Conservation (phyloP, 306 rosid genomes). For the Cicer yamashitae region DNA sequence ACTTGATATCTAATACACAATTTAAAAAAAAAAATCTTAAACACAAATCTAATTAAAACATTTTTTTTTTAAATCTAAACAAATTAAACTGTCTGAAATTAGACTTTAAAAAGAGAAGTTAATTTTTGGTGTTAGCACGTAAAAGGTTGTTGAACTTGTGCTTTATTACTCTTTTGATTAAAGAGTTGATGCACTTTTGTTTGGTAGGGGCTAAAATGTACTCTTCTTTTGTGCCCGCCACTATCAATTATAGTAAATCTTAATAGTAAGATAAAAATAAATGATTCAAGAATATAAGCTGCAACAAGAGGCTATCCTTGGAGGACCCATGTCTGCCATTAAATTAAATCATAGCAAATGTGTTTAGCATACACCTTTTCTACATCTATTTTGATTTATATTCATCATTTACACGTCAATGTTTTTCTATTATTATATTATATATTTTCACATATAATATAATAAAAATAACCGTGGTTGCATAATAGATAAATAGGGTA, state of each 20-base stretch:
- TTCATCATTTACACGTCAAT: too few relatives aligned
- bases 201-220: conserved; percentile 37
- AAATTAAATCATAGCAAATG: conserved; percentile 50
- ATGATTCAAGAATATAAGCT: conserved; percentile 39
- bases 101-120: too few relatives aligned
- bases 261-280: conserved; percentile 16
- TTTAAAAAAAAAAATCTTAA: too few relatives aligned
- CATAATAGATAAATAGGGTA: too few relatives aligned
- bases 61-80: too few relatives aligned
- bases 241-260: conserved; percentile 50
- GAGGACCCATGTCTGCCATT: conserved; percentile 60
- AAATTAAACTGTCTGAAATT: too few relatives aligned
- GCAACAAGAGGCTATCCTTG: conserved; percentile 42
- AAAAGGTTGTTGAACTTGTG: not conserved
- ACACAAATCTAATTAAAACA: too few relatives aligned
- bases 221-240: conserved; percentile 49
- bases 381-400: conserved; percentile 3
- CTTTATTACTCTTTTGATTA: conserved; percentile 12
- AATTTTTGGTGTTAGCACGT: too few relatives aligned
- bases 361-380: conserved; percentile 32
- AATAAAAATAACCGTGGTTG: too few relatives aligned
- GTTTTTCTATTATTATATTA: too few relatives aligned
- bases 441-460: too few relatives aligned
- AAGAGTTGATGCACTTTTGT: conserved; percentile 17
- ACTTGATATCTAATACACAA: too few relatives aligned